Base-by-base conservation (phyloP, 2,329 filamentous ascomycete species). In the Clathrospora elynae region DNA sequence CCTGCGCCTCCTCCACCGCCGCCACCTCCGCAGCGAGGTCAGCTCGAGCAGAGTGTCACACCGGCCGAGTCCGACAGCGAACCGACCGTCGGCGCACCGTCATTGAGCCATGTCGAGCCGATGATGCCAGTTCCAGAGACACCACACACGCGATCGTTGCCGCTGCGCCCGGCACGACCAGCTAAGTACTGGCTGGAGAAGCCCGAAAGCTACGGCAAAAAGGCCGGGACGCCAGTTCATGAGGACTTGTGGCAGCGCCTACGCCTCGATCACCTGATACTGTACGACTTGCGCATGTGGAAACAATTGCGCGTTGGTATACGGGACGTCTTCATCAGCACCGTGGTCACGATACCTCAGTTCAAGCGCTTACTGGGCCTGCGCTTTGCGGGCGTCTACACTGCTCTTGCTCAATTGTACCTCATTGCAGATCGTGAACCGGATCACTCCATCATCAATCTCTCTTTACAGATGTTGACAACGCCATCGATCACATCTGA, bases 371-470 rank as follows among this genome's bases (percentile, higher is more conserved):
- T 99, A 7, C 78, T 99, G 41, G 91, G 92, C 2, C 76, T 99
- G 29, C 84, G 93, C n/a, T 95, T 99, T 67, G 90, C 95, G 38
- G 92, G 90, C 1, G 78, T 99, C 3, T 99, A 99, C 71, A 97
- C 93, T 2, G 88, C 88, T 2, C 75, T 99, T 33, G 91, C 93
- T 4, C 92, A 99, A 67, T 77, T 99, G 3, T 99, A 97, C 67
- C 81, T 99, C 19, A 93, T 99, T 53, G 92, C 92, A 10, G 93
- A 99, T 65, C 81, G 93, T 52, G 93, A 99, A 68, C 93, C 93
- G 2, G 93, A 99, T 63, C 92, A 97, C 70, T 97, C 92, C 8
- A 97, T 99, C 64, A 96, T 99, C 76, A 96, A 96, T 65, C 82
- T 99, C 24, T 97, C 92, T 4, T 76, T 97, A 19, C 93, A 99